Conservation (phyloP, 495 filamentous ascomycete genomes). For the Aspergillus olivimuriae region DNA sequence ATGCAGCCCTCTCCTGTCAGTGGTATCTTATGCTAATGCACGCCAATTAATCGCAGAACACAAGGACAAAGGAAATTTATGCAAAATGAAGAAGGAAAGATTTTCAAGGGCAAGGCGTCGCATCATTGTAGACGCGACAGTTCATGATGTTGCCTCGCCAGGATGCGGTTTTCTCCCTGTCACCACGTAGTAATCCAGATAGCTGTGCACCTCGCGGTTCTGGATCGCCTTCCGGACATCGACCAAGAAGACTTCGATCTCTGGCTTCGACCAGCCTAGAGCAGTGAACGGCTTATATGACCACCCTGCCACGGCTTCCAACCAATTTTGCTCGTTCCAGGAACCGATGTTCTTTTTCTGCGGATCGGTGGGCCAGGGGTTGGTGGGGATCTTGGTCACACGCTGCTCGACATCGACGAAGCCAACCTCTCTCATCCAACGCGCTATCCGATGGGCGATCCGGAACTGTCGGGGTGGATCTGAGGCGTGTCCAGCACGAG, state of each 20-base stretch:
- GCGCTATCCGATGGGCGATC: slow-evolving; percentile 45
- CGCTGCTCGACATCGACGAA: slow-evolving; percentile 57
- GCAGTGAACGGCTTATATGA: slow-evolving; percentile 39
- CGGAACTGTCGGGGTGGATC: slow-evolving; percentile 46
- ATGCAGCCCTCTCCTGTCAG: slow-evolving; percentile 15
- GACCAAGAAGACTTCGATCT: slow-evolving; percentile 54
- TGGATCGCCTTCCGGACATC: slow-evolving; percentile 50
- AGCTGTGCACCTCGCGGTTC: slow-evolving; percentile 49
- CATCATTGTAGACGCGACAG: no score
- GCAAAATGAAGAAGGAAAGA: neutral
- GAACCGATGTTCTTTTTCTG: slow-evolving; percentile 43
- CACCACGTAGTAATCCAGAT: slow-evolving; percentile 47
- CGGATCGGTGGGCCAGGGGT: slow-evolving; percentile 53
- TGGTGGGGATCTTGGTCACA: slow-evolving; percentile 51
- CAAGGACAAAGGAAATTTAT: neutral
- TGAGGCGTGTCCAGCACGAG: slow-evolving; percentile 38
- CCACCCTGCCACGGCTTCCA: slow-evolving; percentile 39
- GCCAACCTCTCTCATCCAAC: slow-evolving; percentile 53
- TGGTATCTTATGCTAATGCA: slow-evolving; percentile 34
- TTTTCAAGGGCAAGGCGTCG: neutral
- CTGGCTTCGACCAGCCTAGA: slow-evolving; percentile 41
- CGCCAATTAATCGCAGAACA: slow-evolving; percentile 10
- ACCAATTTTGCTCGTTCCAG: slow-evolving; percentile 36
- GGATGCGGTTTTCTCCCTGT: slow-evolving; percentile 46
- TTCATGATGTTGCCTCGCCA: slow-evolving; percentile 14